Evolutionary conservation across 2,329 filamentous ascomycete genomes (phyloP), one percentile per base, ranked within the genome.

Genomic region (Stagonosporopsis cucurbitacearum): DNA sequence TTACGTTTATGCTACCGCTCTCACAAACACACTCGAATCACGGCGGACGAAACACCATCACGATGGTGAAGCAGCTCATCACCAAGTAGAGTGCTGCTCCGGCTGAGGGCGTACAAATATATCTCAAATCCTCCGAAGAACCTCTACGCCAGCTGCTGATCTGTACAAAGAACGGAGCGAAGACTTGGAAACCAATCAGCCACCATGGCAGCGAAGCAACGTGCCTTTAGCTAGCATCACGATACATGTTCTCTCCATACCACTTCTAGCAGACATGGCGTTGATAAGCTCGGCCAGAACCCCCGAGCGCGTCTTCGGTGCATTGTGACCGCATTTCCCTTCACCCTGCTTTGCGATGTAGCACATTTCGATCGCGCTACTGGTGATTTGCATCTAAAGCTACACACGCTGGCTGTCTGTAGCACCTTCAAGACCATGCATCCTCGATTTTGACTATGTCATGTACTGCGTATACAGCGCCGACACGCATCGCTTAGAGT

Each of bases 361-460:
- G 47, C 47, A 33, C 2, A 5, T 25, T 36, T 42, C 36, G 17
- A 32, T 9, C 41, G 26, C 28, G 9, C 22, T 50, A 42, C 23
- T 20, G 39, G 26, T 50, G 9, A 20, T 17, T 30, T 40, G 36
- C 47, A 42, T 48, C 53, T 47, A 56, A 41, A 33, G 53, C 53
- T 15, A 50, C 47, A 50, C 52, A 42, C 32, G 28, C 23, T 32
- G 32, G 37, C 37, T 43, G 13, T 32, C 23, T 56, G 53, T 50
- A 32, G 28, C 2, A 56, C 47, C 17, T 3, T n/a, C 8, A 2
- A 20, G 6, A 33, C 13, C 35, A 20, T 15, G 23, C 4, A n/a
- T 37, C 41, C 9, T 42, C 36, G 28, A 33, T 30, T n/a, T 23
- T 19, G 23, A 26, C 1, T 13, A 50, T 44, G 17, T 28, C 20